Evolutionary conservation across 129 eudicot species (phyloP), one percentile per base, ranked within the genome.

Genomic region (Centaurea solstitialis): DNA sequence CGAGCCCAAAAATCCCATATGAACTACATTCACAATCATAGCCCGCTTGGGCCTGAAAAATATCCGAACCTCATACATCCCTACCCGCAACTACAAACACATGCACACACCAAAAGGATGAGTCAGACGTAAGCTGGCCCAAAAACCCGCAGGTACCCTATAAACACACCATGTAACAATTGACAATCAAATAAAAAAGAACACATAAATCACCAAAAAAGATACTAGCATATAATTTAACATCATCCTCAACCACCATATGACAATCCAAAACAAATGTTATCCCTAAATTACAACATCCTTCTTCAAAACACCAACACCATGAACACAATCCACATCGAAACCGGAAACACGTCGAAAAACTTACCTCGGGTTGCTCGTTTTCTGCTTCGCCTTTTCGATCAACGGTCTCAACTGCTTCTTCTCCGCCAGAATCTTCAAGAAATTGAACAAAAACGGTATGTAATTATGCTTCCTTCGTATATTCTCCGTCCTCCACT

Each of bases 351-450:
- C 2, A 33, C 37, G 13, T 0, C 4, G 8, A 18, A 21, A n/a
- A 71, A 61, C 86, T 83, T 64, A 84, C 80, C 79, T 87, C 53
- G 81, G 86, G 84, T 79, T 87, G 85, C 83, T 76, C 10, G 96
- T 72, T 73, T 93, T 96, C 93, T 93, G 93, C 61, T 93, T 91
- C 23, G 98, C 99, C 86, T 96, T 96, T 41, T 96, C 98, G 11
- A 96, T 89, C 65, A 96, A 87, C 17, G 99, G 98, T 81, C 97
- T 93, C 91, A 96, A 70, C 89, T 96, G 99, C 89, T 96, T 96
- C 97, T 96, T 96, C 81, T 96, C 99, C 1, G 99, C 99, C 35
- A 96, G 95, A 70, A 96, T 76, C 89, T 96, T 96, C 84, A 96
- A 85, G 78, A 96, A 93, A 89, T 96, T 91, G 87, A 96, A 96